Evolutionary conservation across 192 early-diverging fungal genomes (phyloP).

Genomic region (Entrophospora sp.): DNA sequence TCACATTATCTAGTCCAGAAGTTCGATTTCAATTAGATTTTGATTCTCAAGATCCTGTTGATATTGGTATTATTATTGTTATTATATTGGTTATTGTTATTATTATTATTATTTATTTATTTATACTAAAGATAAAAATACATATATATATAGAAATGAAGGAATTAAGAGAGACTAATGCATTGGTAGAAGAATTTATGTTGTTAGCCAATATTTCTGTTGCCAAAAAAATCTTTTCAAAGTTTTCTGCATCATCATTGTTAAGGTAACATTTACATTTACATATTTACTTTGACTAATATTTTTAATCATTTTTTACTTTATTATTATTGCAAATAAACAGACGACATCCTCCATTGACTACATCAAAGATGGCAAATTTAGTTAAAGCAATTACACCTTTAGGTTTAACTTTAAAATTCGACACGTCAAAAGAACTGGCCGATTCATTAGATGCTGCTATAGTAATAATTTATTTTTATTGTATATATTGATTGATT

Average conservation of each 20-base stretch:
- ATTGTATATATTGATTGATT: too few relatives aligned
- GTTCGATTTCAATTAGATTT: slow-evolving; percentile 89
- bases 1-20: slow-evolving; percentile 86
- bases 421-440: slow-evolving; percentile 65
- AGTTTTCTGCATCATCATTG: slow-evolving; percentile 70
- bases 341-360: slow-evolving; percentile 43
- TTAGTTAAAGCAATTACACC: slow-evolving; percentile 51
- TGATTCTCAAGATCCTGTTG: slow-evolving; percentile 82
- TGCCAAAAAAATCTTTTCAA: slow-evolving; percentile 70
- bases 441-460: slow-evolving; percentile 86
- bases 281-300: too few relatives aligned
- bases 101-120: too few relatives aligned
- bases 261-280: slow-evolving; percentile 61
- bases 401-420: slow-evolving; percentile 55
- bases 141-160: slow-evolving; percentile 63
- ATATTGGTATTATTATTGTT: slow-evolving; percentile 57
- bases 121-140: too few relatives aligned
- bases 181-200: slow-evolving; percentile 98
- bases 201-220: slow-evolving; percentile 95
- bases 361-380: slow-evolving; percentile 37
- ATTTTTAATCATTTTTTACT: too few relatives aligned
- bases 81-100: too few relatives aligned
- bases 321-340: too few relatives aligned
- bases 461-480: slow-evolving; percentile 27
- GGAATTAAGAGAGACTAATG: slow-evolving; percentile 80